A percentile compares a stretch with the other conserved stretches of the same genome.
These are phyloP conservation scores for Collybia sordida DNA, from an alignment of 768 basidiomycete species.

Conservation along the genomic window DNA sequence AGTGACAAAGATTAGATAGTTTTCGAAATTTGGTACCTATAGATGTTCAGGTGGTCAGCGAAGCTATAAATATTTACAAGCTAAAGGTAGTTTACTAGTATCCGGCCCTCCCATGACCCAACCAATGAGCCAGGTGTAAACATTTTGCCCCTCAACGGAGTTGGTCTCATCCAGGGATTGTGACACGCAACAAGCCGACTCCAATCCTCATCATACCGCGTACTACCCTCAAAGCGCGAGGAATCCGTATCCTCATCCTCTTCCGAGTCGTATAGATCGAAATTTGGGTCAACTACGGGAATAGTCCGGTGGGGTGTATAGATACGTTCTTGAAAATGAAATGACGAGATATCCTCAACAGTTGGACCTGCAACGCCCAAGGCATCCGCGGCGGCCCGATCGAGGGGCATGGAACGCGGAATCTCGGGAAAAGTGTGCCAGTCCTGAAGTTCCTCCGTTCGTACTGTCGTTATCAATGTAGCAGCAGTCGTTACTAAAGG, in stretches of 20 bases:
- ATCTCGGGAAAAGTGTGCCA: slow-evolving; percentile 18
- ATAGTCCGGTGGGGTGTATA: slow-evolving; percentile 20
- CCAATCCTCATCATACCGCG: slow-evolving; percentile 47
- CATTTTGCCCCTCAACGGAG: slow-evolving; percentile 39
- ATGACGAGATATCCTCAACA: slow-evolving; percentile 39
- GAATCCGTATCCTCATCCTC: slow-evolving; percentile 14
- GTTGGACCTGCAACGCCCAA: slow-evolving; percentile 28
- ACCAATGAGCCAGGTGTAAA: slow-evolving; percentile 41
- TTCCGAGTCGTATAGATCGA: neutral
- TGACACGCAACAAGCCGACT: slow-evolving; percentile 42
- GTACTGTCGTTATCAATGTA: slow-evolving; percentile 32
- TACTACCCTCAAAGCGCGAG: slow-evolving; percentile 15
- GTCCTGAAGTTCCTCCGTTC: slow-evolving; percentile 36
- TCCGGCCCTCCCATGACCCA: slow-evolving; percentile 49
- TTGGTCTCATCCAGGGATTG: slow-evolving; percentile 31
- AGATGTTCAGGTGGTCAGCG: no score
- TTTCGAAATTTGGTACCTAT: slow-evolving; percentile 19
- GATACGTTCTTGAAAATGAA: slow-evolving; percentile 36
- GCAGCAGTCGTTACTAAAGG: slow-evolving; percentile 43
- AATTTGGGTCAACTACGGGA: slow-evolving; percentile 6
- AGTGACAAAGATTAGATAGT: slow-evolving; percentile 17
- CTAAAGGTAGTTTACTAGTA: slow-evolving; percentile 32
- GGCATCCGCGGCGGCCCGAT: slow-evolving; percentile 31
- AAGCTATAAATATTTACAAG: neutral
- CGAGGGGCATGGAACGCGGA: slow-evolving; percentile 27